Conservation (phyloP, 2,329 filamentous ascomycete genomes). For the Pleurostoma richardsiae region DNA sequence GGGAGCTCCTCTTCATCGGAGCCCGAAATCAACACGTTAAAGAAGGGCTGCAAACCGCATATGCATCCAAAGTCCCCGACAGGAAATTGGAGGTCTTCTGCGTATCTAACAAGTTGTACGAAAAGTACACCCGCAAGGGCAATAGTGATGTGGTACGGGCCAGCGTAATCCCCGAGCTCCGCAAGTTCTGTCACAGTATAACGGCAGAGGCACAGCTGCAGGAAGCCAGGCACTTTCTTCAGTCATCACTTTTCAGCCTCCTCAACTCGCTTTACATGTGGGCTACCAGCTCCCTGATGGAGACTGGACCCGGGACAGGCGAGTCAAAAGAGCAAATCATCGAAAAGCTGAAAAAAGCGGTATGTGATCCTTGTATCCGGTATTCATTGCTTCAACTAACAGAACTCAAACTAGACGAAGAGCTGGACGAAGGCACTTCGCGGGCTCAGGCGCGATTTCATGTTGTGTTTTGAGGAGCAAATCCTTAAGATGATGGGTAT, state of each 20-base stretch:
- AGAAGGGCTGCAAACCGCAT: conserved; percentile 16
- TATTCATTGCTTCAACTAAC: neutral
- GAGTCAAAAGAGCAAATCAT: neutral
- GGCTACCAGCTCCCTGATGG: conserved; percentile 9
- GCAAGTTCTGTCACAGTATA: conserved; percentile 24
- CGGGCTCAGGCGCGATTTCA: neutral
- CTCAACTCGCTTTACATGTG: conserved; percentile 22
- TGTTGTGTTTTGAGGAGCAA: neutral
- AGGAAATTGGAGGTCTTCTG: conserved; percentile 24
- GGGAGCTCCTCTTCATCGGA: conserved; percentile 19
- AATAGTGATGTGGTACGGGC: conserved; percentile 17
- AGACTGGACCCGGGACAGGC: neutral
- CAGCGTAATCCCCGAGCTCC: conserved; percentile 24
- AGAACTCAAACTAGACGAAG: neutral
- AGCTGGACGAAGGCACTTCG: neutral
- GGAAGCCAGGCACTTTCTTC: conserved; percentile 22
- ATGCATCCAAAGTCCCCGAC: conserved; percentile 14
- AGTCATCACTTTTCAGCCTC: conserved; percentile 16
- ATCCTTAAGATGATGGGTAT: neutral
- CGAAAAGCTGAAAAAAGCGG: conserved; percentile 8
- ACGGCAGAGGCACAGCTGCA: conserved; percentile 23
- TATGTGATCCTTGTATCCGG: conserved; percentile 10
- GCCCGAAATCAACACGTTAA: conserved; percentile 23
- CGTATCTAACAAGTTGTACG: conserved; percentile 26
- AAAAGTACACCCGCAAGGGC: conserved; percentile 22